phyloP scores from a whole-genome alignment of 768 basidiomycete genomes.

The Roridomyces roridus region DNA sequence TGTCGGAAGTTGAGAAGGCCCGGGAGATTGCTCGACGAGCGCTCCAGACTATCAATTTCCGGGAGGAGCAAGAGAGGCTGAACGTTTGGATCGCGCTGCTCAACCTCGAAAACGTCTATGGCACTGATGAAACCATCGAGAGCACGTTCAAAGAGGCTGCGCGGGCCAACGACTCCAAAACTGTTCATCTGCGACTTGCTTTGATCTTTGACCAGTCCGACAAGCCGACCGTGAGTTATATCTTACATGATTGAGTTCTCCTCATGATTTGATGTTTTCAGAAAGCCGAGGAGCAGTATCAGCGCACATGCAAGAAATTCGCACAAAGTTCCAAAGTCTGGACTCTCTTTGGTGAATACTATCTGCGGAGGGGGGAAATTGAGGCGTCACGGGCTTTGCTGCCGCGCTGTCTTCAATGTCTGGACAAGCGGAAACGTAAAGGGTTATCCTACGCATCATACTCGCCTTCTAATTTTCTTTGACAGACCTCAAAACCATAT shows the following conservation, averaged over 20 bases:
- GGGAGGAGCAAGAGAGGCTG: slow-evolving; percentile 94
- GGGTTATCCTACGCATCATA: neutral
- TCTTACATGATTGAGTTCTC: neutral
- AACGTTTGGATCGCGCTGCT: slow-evolving; percentile 98
- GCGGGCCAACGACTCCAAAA: slow-evolving; percentile 91
- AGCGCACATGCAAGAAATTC: slow-evolving; percentile 92
- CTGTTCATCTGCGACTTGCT: slow-evolving; percentile 84
- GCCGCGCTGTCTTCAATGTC: slow-evolving; percentile 85
- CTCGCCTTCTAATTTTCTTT: neutral
- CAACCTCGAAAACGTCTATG: slow-evolving; percentile 94
- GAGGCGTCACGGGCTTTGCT: slow-evolving; percentile 88
- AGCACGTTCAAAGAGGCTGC: slow-evolving; percentile 89
- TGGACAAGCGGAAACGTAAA: slow-evolving; percentile 94
- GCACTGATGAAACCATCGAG: slow-evolving; percentile 82
- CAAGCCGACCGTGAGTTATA: slow-evolving; percentile 70
- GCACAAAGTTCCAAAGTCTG: slow-evolving; percentile 92
- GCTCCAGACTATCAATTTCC: slow-evolving; percentile 86
- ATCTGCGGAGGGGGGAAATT: slow-evolving; percentile 71
- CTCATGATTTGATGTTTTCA: slow-evolving; percentile 36
- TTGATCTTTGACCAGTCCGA: slow-evolving; percentile 84
- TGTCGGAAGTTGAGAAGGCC: slow-evolving; percentile 97
- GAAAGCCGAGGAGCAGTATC: slow-evolving; percentile 94
- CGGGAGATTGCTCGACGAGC: slow-evolving; percentile 86
- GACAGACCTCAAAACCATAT: slow-evolving; percentile 94
- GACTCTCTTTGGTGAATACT: slow-evolving; percentile 87